Conservation (phyloP, 2,329 filamentous ascomycete species). For the Trichophyton mentagrophytes region DNA sequence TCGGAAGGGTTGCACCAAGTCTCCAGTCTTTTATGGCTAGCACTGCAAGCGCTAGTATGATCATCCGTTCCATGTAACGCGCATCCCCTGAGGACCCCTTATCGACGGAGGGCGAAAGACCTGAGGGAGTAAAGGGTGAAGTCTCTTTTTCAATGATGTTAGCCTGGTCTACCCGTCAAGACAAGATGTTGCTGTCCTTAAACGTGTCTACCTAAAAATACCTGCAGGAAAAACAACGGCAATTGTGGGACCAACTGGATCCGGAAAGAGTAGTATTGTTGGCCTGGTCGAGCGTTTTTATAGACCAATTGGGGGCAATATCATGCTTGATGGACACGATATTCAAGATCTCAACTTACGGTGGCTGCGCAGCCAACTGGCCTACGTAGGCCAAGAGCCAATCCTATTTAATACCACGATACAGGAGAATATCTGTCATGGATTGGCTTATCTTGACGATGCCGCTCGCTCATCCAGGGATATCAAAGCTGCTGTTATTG, state of each 20-base stretch:
- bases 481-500: constrained; percentile 12
- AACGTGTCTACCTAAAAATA: constrained; percentile 23
- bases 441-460: constrained; percentile 5
- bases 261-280: constrained; percentile 34
- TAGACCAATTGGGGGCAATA: constrained; percentile 28
- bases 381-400: constrained; percentile 17
- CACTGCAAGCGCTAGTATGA: constrained; percentile 64
- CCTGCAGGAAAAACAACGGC: constrained; percentile 35
- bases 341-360: constrained; percentile 21
- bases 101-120: constrained; percentile 48
- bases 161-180: constrained; percentile 32
- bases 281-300: constrained; percentile 49
- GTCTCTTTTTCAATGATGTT: constrained; percentile 62
- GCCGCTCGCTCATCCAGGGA: constrained; percentile 7
- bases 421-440: constrained; percentile 13
- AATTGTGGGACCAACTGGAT: constrained; percentile 29
- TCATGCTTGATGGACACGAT: constrained; percentile 24
- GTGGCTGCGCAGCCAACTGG: constrained; percentile 16
- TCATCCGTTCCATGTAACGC: constrained; percentile 74
- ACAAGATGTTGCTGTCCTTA: constrained; percentile 29
- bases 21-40: constrained; percentile 62
- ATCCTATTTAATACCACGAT: constrained; percentile 14
- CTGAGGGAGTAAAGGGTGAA: constrained; percentile 53
- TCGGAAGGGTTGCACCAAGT: constrained; percentile 67
- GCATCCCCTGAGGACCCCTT: constrained; percentile 61